Evolutionary conservation across 2,329 filamentous ascomycete species (phyloP), one percentile per base, ranked within the genome.

Genomic region (Microcyclosporella mali): DNA sequence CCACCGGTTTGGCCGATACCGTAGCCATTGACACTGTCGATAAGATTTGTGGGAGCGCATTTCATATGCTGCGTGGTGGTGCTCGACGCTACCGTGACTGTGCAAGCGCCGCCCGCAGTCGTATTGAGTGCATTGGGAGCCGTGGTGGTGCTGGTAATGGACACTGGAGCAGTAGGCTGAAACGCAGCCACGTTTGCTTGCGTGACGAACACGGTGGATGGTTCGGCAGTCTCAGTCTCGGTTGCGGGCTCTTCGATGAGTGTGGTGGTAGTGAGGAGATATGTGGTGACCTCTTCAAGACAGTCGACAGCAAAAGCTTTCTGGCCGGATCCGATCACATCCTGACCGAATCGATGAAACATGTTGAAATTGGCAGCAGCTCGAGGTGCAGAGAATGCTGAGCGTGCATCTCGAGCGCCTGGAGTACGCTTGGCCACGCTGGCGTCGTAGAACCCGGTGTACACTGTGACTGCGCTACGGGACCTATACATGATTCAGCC

Each of bases 11-110:
- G 43, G 27, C 47, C 52, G 21, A 56, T 56, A 29, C 53, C 52
- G 34, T 55, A 49, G 28, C 53, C 55, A 33, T 51, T 44, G 29
- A 55, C 41, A 21, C 45, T 30, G 21, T 45, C 47, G 41, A 58
- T 50, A 31, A 58, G 45, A 33, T 58, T 58, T 3, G 55, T 56
- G n/a, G 55, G 53, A 4, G 55, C 55, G 38, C 55, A 58, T 35
- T 55, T 55, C 36, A 52, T 32, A 37, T 56, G 52, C 35, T 58
- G 55, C 14, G 53, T 58, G 4, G 54, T 58, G 9, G 55, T 57
- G 17, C 50, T 49, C 16, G 45, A 41, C 27, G 52, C 49, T 37
- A 37, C 41, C 9, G 51, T 53, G 29, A 51, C 49, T 9, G 55
- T 57, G 45, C 50, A 57, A 25, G 53, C 30, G 8, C 46, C 49